Evolutionary conservation across 1,284 basidiomycete species (phyloP).

Genomic region (Kwoniella shivajii): DNA sequence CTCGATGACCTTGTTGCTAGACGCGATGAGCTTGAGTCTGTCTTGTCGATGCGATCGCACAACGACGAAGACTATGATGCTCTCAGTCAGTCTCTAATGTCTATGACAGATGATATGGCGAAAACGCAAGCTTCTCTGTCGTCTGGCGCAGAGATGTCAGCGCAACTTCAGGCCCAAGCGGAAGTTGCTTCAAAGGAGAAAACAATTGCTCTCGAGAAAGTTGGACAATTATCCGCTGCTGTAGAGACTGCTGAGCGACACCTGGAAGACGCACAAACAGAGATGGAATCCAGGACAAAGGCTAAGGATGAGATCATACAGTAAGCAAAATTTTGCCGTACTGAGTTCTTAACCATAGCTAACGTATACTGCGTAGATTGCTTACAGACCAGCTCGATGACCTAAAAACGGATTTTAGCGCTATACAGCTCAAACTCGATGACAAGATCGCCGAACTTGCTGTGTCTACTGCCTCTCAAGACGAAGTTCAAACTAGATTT

Average conservation of each 20-base stretch:
- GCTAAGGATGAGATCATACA: not conserved
- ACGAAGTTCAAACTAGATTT: slow-evolving; percentile 23
- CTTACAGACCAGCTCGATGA: slow-evolving; percentile 19
- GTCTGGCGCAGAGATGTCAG: not conserved
- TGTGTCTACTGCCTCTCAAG: slow-evolving; percentile 7
- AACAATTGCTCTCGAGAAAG: not conserved
- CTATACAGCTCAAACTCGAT: slow-evolving; percentile 23
- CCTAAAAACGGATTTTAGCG: slow-evolving; percentile 8
- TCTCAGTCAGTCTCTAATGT: not conserved
- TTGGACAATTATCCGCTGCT: not conserved
- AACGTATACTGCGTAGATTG: not conserved
- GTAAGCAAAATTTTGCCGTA: not conserved
- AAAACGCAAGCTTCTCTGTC: not conserved
- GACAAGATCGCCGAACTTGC: slow-evolving; percentile 22
- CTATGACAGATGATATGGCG: not conserved
- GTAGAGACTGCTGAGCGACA: not conserved
- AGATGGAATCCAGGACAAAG: not conserved
- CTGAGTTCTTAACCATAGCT: not conserved
- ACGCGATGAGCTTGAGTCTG: slow-evolving; percentile 5
- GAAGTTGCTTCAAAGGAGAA: not conserved
- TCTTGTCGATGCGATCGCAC: slow-evolving; percentile 8
- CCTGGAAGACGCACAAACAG: slow-evolving; percentile 3
- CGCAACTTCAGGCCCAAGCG: not conserved
- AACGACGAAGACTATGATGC: slow-evolving; percentile 12
- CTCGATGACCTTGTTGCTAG: not conserved